Percentiles rank a stretch among this genome's conserved stretches.
Evolutionary conservation across 208 protist genomes (phyloP).

Genomic region (Wallacemonas sp.): DNA sequence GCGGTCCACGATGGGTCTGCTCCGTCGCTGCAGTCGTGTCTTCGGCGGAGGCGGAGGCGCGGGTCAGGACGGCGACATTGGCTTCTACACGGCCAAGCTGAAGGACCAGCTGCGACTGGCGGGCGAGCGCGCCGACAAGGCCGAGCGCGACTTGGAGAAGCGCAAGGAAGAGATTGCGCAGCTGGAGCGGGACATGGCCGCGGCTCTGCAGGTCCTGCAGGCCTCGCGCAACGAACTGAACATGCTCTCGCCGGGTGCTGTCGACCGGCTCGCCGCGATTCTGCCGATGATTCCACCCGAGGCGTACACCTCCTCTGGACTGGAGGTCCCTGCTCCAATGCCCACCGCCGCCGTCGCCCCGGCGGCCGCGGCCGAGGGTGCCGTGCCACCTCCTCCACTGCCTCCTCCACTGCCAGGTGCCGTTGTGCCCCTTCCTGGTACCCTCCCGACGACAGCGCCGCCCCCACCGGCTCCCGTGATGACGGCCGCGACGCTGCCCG

Average conservation of each 20-base stretch:
- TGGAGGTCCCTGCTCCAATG: constrained; percentile 17
- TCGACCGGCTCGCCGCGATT: constrained; percentile 29
- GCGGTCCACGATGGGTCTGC: constrained; percentile 38
- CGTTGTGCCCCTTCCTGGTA: neutral
- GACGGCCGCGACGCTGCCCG: constrained; percentile 26
- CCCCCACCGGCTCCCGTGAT: constrained; percentile 8
- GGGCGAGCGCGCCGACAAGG: constrained; percentile 33
- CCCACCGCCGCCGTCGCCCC: neutral
- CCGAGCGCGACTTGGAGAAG: constrained; percentile 32
- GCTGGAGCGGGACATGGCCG: constrained; percentile 57
- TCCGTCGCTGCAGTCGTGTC: constrained; percentile 48
- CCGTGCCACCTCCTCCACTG: constrained; percentile 2
- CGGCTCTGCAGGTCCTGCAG: constrained; percentile 47
- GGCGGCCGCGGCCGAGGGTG: neutral
- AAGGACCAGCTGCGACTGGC: constrained; percentile 46
- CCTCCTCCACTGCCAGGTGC: neutral
- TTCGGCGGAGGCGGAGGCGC: constrained; percentile 23
- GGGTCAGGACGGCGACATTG: constrained; percentile 25
- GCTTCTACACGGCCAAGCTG: constrained; percentile 37
- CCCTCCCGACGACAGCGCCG: constrained; percentile 1
- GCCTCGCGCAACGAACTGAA: constrained; percentile 56
- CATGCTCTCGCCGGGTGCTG: constrained; percentile 31
- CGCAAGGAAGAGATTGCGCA: constrained; percentile 34
- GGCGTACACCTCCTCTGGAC: constrained; percentile 14
- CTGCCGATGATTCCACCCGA: constrained; percentile 18